Evolutionary conservation across 73 alveolate genomes (phyloP).

Genomic region (Tetrahymena malaccensis): DNA sequence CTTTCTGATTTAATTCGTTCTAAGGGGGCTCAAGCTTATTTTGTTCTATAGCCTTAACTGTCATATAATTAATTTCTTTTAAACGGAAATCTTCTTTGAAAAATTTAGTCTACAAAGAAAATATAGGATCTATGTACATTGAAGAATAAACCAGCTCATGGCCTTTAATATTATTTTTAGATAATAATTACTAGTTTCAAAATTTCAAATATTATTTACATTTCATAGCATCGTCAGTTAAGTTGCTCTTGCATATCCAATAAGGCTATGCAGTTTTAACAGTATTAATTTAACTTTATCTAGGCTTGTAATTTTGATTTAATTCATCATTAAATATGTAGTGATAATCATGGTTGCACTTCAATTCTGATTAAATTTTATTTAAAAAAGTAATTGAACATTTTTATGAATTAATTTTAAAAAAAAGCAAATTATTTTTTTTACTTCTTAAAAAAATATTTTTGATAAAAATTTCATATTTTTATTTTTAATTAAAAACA

Average conservation of each 20-base stretch:
- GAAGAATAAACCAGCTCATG: background rate
- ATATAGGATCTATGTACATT: background rate
- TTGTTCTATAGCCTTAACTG: background rate
- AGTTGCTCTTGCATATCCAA: background rate
- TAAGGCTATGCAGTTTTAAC: background rate
- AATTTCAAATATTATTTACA: background rate
- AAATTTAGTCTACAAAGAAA: background rate
- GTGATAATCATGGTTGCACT: background rate
- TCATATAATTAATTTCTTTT: background rate
- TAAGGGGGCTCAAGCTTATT: background rate
- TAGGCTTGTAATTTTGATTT: background rate
- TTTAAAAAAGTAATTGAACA: too few relatives aligned
- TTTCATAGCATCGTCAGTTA: background rate
- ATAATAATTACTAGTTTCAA: too few relatives aligned
- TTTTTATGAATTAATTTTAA: too few relatives aligned
- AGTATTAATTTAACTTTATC: background rate
- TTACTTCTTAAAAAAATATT: background rate
- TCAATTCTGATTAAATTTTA: background rate
- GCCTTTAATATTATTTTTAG: background rate
- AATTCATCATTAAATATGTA: background rate
- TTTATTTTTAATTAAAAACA: too few relatives aligned
- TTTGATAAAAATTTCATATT: too few relatives aligned
- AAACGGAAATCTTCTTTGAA: background rate
- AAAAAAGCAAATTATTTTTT: too few relatives aligned
- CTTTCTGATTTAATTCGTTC: background rate